phyloP scores from a whole-genome alignment of 805 yeast species.

The Teunomyces funiuensis region DNA sequence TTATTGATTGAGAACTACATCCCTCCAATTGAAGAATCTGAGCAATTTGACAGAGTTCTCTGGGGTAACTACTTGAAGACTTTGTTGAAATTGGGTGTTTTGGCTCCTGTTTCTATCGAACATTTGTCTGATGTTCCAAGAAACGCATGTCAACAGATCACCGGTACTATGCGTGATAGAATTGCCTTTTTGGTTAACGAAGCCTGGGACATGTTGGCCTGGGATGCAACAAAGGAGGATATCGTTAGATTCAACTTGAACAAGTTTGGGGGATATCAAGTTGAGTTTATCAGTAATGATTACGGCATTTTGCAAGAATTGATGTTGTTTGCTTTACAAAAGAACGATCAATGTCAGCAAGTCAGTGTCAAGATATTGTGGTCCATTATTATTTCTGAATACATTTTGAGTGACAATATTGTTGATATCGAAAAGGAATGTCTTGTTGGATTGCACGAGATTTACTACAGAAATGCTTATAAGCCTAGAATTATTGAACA shows the following conservation, averaged over 20 bases:
- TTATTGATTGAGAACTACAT: slow-evolving; percentile 49
- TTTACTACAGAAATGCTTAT: slow-evolving; percentile 57
- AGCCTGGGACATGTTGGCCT: slow-evolving; percentile 76
- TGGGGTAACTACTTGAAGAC: slow-evolving; percentile 71
- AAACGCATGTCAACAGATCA: slow-evolving; percentile 62
- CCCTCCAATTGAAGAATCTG: slow-evolving; percentile 53
- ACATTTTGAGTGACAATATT: slow-evolving; percentile 55
- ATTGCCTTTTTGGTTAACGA: slow-evolving; percentile 54
- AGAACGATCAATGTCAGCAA: slow-evolving; percentile 57
- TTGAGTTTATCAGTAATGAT: slow-evolving; percentile 55
- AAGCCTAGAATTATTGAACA: slow-evolving; percentile 59
- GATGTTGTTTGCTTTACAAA: slow-evolving; percentile 66
- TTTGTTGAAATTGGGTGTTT: slow-evolving; percentile 56
- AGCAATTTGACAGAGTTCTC: slow-evolving; percentile 53
- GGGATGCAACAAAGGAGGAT: slow-evolving; percentile 58
- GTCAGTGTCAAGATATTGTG: slow-evolving; percentile 68
- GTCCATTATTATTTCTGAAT: slow-evolving; percentile 69
- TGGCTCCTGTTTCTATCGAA: slow-evolving; percentile 69
- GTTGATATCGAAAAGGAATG: slow-evolving; percentile 63
- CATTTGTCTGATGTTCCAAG: slow-evolving; percentile 72
- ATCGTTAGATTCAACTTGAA: slow-evolving; percentile 56
- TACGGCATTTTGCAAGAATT: slow-evolving; percentile 63
- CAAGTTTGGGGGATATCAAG: slow-evolving; percentile 70
- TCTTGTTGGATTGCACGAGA: slow-evolving; percentile 60
- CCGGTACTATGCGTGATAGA: slow-evolving; percentile 62